Evolutionary conservation across 495 filamentous ascomycete genomes (phyloP), one percentile per base, ranked within the genome.

Genomic region (Neurospora discreta): DNA sequence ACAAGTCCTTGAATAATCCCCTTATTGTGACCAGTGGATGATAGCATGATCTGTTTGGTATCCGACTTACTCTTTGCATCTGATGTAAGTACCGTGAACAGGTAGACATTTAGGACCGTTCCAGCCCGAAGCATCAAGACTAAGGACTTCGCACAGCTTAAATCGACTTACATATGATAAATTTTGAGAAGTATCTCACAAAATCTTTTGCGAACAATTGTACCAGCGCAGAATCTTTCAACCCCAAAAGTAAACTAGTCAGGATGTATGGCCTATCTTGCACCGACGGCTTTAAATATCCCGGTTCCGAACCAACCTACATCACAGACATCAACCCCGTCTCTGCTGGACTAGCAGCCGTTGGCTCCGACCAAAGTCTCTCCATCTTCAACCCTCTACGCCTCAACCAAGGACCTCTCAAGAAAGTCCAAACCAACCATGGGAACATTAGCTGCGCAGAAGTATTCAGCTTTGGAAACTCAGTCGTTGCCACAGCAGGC

Each of bases 381-480:
- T 85, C 86, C 52, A 75, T 89, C 20, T 82, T 90, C 73, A 82
- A 89, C 73, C 84, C 86, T 2, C 70, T 80, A 5, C 77, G 76
- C 58, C 79, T 89, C 42, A 79, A 76, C 69, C 75, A 77, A 15
- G 81, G 81, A 3, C 84, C 85, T 0, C 44, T 80, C 11, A 78
- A 80, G 68, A 77, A 79, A 5, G 79, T 88, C 11, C 70, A 77
- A 41, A 84, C 84, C 3, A 77, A 82, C 44, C 86, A 90, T 73
- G 80, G 82, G 1, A 87, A 87, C 71, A 80, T 90, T 71, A 89
- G 87, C n/a, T 87, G 85, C 70, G 81, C 90, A 4, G 82, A 82
- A 71, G 81, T 81, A 3, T 84, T 84, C 36, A 82, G 83, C 70
- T 76, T 77, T 2, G 76, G 73, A 39, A 80, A 79, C 38, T 78